These are phyloP conservation scores for Spinacia oleracea DNA, from an alignment of 179 eudicot genomes.

Conservation along the genomic window DNA sequence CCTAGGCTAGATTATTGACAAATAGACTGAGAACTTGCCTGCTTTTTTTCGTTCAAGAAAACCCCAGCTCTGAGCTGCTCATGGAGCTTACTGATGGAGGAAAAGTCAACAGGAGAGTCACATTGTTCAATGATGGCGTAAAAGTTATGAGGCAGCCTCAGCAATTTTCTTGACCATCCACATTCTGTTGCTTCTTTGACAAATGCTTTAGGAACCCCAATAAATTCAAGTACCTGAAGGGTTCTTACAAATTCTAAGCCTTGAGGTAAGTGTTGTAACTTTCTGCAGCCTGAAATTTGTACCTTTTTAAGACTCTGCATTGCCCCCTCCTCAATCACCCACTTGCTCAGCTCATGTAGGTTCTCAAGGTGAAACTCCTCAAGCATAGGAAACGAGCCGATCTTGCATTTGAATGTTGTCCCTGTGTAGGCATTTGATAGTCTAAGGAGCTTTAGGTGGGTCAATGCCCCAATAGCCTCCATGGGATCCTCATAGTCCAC, in stretches of 20 bases:
- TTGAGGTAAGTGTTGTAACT: constrained; percentile 28
- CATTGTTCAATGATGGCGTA: constrained; percentile 45
- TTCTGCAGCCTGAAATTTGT: constrained; percentile 5
- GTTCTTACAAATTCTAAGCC: constrained; percentile 27
- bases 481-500: constrained; percentile 15
- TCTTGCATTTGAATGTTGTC: neutral
- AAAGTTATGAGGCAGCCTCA: constrained; percentile 48
- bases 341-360: constrained; percentile 14
- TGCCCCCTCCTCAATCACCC: constrained; percentile 33
- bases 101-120: constrained; percentile 39
- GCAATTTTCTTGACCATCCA: constrained; percentile 15
- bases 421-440: constrained; percentile 9
- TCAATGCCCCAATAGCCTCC: constrained; percentile 29
- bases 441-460: constrained; percentile 22
- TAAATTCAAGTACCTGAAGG: constrained; percentile 26
- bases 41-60: constrained; percentile 19
- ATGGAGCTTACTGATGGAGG: constrained; percentile 38
- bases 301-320: constrained; percentile 29
- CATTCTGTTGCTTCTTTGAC: neutral
- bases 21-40: constrained; percentile 20
- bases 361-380: neutral
- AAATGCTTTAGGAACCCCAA: constrained; percentile 12
- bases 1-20: neutral
- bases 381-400: constrained; percentile 31
- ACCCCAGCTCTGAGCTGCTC: constrained; percentile 53